Conservation (phyloP, 163 green algal genomes). For the Scenedesmus sp. region DNA sequence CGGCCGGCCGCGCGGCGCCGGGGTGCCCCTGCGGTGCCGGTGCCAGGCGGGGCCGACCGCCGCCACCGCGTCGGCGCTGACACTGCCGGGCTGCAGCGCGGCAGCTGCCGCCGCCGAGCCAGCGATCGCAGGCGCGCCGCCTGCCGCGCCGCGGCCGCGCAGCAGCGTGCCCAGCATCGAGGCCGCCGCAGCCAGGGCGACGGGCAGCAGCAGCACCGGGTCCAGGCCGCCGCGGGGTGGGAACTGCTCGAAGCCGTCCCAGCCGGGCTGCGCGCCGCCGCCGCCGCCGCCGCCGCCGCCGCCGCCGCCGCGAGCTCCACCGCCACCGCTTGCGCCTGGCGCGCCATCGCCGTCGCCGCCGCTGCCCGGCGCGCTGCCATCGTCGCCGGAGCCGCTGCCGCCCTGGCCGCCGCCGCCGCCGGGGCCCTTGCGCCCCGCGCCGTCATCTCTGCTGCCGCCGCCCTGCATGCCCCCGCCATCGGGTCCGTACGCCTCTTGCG, state of each 20-base stretch:
- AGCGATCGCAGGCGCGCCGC: too few species aligned
- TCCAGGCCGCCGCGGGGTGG: slow-evolving; percentile 30
- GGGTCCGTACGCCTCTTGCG: slow-evolving; percentile 19
- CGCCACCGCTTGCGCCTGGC: background rate
- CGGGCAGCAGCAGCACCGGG: slow-evolving; percentile 41
- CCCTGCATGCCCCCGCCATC: slow-evolving; percentile 40
- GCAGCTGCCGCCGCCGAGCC: background rate
- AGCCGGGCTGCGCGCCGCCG: background rate
- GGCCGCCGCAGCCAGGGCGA: slow-evolving; percentile 13
- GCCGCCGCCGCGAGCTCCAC: background rate
- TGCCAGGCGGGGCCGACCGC: too few species aligned
- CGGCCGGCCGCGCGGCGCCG: background rate
- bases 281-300: slow-evolving; percentile 6
- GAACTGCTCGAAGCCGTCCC: slow-evolving; percentile 40
- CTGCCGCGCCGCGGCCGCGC: background rate
- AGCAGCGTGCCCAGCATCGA: slow-evolving; percentile 3
- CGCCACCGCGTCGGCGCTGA: background rate
- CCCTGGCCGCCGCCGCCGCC: too few species aligned
- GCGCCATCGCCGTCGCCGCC: background rate
- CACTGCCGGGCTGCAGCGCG: background rate
- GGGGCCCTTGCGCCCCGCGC: too few species aligned
- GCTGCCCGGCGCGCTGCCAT: background rate
- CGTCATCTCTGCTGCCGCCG: too few species aligned
- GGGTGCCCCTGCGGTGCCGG: background rate
- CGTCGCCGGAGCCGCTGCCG: background rate